Evolutionary conservation across 805 yeast species (phyloP).

Genomic region (Pachysolen tannophilus): DNA sequence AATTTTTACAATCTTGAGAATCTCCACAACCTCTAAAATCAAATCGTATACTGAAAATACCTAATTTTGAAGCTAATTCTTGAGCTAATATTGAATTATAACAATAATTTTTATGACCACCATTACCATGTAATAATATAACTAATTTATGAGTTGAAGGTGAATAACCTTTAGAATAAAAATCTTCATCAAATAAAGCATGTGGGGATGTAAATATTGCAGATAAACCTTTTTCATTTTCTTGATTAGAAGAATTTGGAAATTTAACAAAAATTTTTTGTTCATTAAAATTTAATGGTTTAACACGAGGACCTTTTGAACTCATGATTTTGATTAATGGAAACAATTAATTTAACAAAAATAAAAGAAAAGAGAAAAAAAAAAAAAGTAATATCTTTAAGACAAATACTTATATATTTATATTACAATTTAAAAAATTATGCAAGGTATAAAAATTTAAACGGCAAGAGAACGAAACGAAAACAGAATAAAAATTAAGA

Average conservation of each 20-base stretch:
- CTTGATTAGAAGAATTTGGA: slow-evolving; percentile 1
- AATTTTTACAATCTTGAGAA: slow-evolving; percentile 43
- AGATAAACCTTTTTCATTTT: slow-evolving; percentile 5
- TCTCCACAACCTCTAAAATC: slow-evolving; percentile 86
- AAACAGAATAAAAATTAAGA: too few species aligned
- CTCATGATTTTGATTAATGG: too few species aligned
- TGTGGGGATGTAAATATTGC: slow-evolving; percentile 10
- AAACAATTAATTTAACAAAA: too few species aligned
- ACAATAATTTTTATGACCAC: slow-evolving; percentile 76
- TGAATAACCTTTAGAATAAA: slow-evolving; percentile 7
- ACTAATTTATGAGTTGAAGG: slow-evolving; percentile 45
- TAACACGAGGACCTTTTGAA: background rate
- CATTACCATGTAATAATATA: slow-evolving; percentile 74
- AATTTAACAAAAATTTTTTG: slow-evolving; percentile 1
- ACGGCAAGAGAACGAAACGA: too few species aligned
- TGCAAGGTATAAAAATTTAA: too few species aligned
- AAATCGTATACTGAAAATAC: slow-evolving; percentile 61
- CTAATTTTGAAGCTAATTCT: slow-evolving; percentile 46
- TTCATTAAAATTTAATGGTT: slow-evolving; percentile 4
- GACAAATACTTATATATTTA: too few species aligned
- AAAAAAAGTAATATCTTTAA: too few species aligned
- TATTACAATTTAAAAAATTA: too few species aligned
- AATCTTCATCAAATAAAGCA: slow-evolving; percentile 4
- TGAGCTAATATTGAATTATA: slow-evolving; percentile 62
- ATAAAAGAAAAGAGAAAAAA: too few species aligned